These are phyloP conservation scores for Macrophomina phaseolina DNA, from an alignment of 2,329 filamentous ascomycete species.

Conservation along the genomic window DNA sequence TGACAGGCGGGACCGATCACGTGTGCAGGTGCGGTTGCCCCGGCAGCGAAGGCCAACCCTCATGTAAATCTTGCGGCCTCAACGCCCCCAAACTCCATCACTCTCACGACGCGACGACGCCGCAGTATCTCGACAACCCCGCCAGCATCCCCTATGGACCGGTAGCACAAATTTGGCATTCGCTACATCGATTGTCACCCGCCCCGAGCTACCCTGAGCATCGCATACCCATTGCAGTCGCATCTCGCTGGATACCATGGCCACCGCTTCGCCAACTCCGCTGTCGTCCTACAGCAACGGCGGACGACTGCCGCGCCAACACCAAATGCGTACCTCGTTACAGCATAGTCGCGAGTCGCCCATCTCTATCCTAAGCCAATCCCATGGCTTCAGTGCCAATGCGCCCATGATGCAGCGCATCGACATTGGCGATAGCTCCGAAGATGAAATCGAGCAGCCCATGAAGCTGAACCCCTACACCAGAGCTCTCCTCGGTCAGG, in stretches of 20 bases:
- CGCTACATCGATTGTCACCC: constrained; percentile 37
- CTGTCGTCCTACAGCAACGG: constrained; percentile 43
- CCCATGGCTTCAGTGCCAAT: constrained; percentile 52
- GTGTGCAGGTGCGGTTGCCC: constrained; percentile 21
- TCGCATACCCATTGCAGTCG: constrained; percentile 25
- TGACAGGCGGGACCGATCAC: constrained; percentile 19
- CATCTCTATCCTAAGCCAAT: constrained; percentile 50
- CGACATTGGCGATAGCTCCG: constrained; percentile 80
- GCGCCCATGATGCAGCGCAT: constrained; percentile 56
- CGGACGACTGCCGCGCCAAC: constrained; percentile 43
- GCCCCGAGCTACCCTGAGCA: constrained; percentile 7
- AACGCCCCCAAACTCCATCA: constrained; percentile 32
- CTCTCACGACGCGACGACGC: constrained; percentile 42
- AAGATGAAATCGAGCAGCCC: constrained; percentile 84
- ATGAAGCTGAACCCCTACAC: constrained; percentile 94
- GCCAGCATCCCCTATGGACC: constrained; percentile 46
- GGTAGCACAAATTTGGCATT: constrained; percentile 46
- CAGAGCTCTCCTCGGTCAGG: constrained; percentile 73
- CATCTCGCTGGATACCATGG: constrained; percentile 36
- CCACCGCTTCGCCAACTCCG: constrained; percentile 48
- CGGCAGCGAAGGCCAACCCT: constrained; percentile 16
- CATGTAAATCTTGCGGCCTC: constrained; percentile 32
- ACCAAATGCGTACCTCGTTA: constrained; percentile 36
- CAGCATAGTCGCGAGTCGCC: constrained; percentile 53
- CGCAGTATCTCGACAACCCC: constrained; percentile 33